These are phyloP conservation scores for Cyberlindnera americana DNA, from an alignment of 805 yeast genomes.

Conservation along the genomic window DNA sequence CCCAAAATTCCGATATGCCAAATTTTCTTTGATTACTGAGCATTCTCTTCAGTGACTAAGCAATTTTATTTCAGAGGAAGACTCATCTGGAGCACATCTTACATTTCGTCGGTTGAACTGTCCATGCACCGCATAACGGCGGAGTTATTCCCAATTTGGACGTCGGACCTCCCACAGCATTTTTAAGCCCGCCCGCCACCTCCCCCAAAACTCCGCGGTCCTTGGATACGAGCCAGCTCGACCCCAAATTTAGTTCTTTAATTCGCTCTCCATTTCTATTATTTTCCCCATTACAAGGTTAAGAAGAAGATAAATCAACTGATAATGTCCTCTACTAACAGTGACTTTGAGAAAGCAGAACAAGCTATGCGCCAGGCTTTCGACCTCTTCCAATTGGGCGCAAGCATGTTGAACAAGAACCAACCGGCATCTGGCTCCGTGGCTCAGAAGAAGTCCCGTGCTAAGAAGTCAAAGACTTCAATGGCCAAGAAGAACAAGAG, in stretches of 20 bases:
- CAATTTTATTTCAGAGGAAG: no score
- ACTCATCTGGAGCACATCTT: no score
- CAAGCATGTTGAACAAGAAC: constrained; percentile 19
- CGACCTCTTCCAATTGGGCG: constrained; percentile 24
- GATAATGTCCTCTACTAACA: neutral
- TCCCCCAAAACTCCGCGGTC: no score
- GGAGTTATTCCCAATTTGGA: no score
- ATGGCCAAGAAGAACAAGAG: constrained; percentile 3
- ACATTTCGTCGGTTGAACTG: no score
- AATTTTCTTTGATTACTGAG: no score
- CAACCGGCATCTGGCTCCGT: constrained; percentile 3
- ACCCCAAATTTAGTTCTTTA: neutral
- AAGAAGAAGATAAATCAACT: no score
- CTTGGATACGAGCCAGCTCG: constrained; percentile 4
- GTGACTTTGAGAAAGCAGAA: constrained; percentile 18
- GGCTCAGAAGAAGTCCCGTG: constrained; percentile 4
- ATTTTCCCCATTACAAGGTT: no score
- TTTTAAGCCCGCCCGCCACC: no score
- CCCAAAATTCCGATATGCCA: neutral
- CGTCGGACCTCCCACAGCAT: no score
- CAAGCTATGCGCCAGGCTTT: constrained; percentile 26
- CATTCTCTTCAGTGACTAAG: no score
- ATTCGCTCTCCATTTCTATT: neutral
- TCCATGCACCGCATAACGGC: no score
- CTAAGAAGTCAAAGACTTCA: neutral